Percentiles rank a stretch among this genome's conserved stretches.
Conservation (phyloP, 352 stramenopile species). For the Phytophthora boehmeriae region DNA sequence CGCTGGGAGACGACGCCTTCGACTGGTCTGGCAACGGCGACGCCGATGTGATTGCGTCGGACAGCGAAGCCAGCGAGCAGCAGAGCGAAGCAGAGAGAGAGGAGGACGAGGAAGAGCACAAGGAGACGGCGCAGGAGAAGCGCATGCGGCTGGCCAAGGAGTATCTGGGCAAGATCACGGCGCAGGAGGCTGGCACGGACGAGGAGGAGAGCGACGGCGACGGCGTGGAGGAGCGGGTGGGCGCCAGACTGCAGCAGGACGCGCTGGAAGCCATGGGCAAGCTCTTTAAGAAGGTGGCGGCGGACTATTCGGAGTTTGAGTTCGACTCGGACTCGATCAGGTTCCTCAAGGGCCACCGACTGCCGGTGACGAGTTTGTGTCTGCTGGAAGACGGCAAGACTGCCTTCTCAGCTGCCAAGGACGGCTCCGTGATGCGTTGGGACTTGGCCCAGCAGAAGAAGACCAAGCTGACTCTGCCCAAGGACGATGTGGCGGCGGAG, state of each 20-base stretch:
- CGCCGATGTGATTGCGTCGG: constrained; percentile 70
- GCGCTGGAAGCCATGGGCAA: constrained; percentile 87
- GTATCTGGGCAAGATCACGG: constrained; percentile 86
- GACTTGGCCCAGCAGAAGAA: constrained; percentile 84
- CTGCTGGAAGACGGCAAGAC: constrained; percentile 89
- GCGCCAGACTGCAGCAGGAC: constrained; percentile 83
- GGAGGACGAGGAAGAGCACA: constrained; percentile 61
- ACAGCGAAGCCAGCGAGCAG: constrained; percentile 65
- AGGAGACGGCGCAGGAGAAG: constrained; percentile 90
- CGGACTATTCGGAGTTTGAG: constrained; percentile 80
- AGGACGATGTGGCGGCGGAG: constrained; percentile 56
- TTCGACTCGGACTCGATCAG: constrained; percentile 82
- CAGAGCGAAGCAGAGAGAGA: constrained; percentile 39
- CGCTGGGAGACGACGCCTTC: constrained; percentile 80
- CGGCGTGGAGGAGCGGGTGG: constrained; percentile 74
- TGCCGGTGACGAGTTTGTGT: constrained; percentile 90
- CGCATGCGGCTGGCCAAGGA: constrained; percentile 89
- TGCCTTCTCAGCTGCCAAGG: constrained; percentile 92
- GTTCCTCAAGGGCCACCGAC: constrained; percentile 73
- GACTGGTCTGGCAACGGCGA: constrained; percentile 68
- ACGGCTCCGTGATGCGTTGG: constrained; percentile 93
- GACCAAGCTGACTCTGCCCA: constrained; percentile 61
- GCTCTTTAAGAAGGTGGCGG: constrained; percentile 87
- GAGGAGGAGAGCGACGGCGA: constrained; percentile 53
- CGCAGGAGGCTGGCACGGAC: constrained; percentile 57